These are phyloP conservation scores for Globisporangium lucens DNA, from an alignment of 352 stramenopile species.

Conservation along the genomic window DNA sequence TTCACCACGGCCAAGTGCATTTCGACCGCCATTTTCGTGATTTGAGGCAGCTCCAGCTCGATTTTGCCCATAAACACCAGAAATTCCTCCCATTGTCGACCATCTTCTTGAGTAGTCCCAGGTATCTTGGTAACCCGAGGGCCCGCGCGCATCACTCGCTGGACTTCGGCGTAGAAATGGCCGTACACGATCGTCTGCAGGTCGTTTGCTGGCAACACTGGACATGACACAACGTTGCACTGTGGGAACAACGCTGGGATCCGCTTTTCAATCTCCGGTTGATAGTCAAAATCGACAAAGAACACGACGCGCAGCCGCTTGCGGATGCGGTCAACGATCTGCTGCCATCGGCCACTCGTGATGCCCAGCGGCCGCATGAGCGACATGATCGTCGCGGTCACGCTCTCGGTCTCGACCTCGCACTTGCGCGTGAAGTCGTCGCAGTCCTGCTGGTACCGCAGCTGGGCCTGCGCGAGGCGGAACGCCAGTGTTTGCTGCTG, in stretches of 20 bases:
- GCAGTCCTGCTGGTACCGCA: conserved; percentile 58
- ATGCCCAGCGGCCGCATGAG: conserved; percentile 65
- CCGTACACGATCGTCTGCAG: conserved; percentile 38
- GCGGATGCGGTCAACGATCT: conserved; percentile 52
- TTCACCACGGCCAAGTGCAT: conserved; percentile 20
- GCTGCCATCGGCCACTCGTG: conserved; percentile 68
- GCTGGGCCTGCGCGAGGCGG: conserved; percentile 32
- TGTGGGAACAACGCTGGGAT: conserved; percentile 31
- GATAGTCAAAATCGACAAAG: conserved; percentile 30
- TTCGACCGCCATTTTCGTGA: conserved; percentile 20
- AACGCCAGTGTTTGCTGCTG: conserved; percentile 25
- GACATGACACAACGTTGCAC: conserved; percentile 32
- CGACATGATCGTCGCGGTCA: conserved; percentile 73
- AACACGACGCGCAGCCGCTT: conserved; percentile 48
- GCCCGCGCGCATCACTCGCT: conserved; percentile 18
- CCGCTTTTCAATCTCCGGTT: conserved; percentile 1
- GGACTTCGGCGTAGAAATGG: conserved; percentile 41
- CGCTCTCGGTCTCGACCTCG: conserved; percentile 71
- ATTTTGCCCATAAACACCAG: conserved; percentile 21
- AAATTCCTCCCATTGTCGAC: conserved; percentile 15
- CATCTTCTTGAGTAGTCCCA: not conserved
- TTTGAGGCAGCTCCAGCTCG: conserved; percentile 22
- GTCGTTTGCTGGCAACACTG: conserved; percentile 22
- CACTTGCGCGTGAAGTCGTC: conserved; percentile 53
- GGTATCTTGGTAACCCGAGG: not conserved